Evolutionary conservation across 1,284 basidiomycete species (phyloP).

Genomic region (Gymnopus androsaceus): DNA sequence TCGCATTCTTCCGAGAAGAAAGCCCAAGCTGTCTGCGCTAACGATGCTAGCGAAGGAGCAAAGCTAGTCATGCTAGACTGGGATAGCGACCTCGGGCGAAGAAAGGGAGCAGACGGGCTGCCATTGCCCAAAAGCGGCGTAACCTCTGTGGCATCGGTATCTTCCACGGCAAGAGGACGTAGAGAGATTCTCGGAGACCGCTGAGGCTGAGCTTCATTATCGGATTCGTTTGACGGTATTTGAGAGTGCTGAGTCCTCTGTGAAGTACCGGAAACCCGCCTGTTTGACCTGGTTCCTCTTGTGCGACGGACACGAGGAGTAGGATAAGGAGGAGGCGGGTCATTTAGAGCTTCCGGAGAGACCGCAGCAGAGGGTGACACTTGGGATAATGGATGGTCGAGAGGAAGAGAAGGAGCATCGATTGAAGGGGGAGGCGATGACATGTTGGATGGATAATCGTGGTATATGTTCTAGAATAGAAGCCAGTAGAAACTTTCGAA

Average conservation of each 20-base stretch:
- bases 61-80: slow-evolving; percentile 52
- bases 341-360: slow-evolving; percentile 17
- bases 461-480: too few species aligned
- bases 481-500: too few species aligned
- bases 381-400: slow-evolving; percentile 1
- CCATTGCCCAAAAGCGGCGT: slow-evolving; percentile 43
- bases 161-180: neutral
- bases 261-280: slow-evolving; percentile 7
- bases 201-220: slow-evolving; percentile 1
- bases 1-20: slow-evolving; percentile 48
- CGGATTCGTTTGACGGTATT: slow-evolving; percentile 13
- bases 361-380: neutral
- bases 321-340: slow-evolving; percentile 22
- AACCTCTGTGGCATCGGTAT: slow-evolving; percentile 36
- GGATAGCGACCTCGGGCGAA: slow-evolving; percentile 50
- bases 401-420: slow-evolving; percentile 7
- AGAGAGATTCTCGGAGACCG: neutral
- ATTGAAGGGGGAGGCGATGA: slow-evolving; percentile 8
- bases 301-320: slow-evolving; percentile 15
- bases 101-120: slow-evolving; percentile 19
- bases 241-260: slow-evolving; percentile 1
- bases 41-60: slow-evolving; percentile 55
- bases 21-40: slow-evolving; percentile 67
- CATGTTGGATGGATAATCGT: neutral
- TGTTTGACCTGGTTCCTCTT: slow-evolving; percentile 5